These are phyloP conservation scores for Ophidiomyces ophidiicola DNA, from an alignment of 2,329 filamentous ascomycete genomes.

Conservation along the genomic window DNA sequence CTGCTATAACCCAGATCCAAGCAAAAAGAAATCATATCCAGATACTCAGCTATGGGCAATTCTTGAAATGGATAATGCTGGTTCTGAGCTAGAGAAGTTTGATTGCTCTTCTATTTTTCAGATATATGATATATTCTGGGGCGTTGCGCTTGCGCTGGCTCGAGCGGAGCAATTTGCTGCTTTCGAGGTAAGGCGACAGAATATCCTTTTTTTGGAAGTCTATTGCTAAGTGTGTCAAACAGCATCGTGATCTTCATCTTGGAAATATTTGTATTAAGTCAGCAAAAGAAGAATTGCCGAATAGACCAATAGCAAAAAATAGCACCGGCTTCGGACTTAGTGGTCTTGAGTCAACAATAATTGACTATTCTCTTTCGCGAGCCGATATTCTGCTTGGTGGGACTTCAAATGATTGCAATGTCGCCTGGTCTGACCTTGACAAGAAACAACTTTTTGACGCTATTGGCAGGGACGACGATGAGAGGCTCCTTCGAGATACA, in stretches of 20 bases:
- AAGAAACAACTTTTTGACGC: constrained; percentile 35
- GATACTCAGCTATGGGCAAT: constrained; percentile 50
- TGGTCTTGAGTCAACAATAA: constrained; percentile 49
- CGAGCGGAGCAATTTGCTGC: constrained; percentile 48
- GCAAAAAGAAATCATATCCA: constrained; percentile 41
- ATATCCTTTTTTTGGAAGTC: background rate
- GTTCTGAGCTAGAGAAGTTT: constrained; percentile 43
- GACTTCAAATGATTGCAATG: constrained; percentile 18
- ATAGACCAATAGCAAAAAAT: constrained; percentile 21
- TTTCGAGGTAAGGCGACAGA: constrained; percentile 40
- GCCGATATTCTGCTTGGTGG: constrained; percentile 35
- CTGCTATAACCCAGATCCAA: constrained; percentile 46
- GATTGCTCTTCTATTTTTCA: constrained; percentile 34
- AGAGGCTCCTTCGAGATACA: constrained; percentile 30
- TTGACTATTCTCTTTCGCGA: constrained; percentile 57
- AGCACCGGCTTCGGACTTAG: constrained; percentile 40
- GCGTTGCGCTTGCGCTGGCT: constrained; percentile 48
- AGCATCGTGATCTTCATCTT: constrained; percentile 53
- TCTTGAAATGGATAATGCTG: constrained; percentile 55
- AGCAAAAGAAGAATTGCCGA: constrained; percentile 22
- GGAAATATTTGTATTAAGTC: constrained; percentile 52
- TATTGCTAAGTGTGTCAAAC: constrained; percentile 3
- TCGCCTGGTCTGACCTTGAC: constrained; percentile 33
- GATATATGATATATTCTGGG: constrained; percentile 56
- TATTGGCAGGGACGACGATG: constrained; percentile 32